phyloP scores from a whole-genome alignment of 106 monocot species.

The Phalaenopsis equestris region DNA sequence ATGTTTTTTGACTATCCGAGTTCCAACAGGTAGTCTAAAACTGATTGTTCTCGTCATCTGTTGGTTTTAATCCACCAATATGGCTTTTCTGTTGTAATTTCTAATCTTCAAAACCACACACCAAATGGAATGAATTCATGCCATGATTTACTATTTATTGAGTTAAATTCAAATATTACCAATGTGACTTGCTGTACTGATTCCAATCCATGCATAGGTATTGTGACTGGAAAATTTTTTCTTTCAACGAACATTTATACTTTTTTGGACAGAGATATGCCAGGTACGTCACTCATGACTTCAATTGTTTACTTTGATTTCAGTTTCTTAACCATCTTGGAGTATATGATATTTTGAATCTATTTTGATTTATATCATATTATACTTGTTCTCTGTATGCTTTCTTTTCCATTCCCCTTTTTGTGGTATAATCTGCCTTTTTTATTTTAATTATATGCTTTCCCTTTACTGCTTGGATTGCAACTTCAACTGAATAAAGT shows the following conservation, averaged over 20 bases:
- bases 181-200: background rate
- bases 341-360: background rate
- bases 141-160: background rate
- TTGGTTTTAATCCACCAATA: background rate
- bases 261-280: constrained; percentile 7
- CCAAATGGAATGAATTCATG: background rate
- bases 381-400: background rate
- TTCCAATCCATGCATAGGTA: background rate
- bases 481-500: background rate
- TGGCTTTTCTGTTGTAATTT: background rate
- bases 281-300: background rate
- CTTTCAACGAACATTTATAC: background rate
- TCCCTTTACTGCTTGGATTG: background rate
- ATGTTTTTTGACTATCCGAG: background rate
- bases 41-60: background rate
- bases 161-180: background rate
- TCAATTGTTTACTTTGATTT: background rate
- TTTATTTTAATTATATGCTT: background rate
- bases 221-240: constrained; percentile 4
- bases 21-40: background rate
- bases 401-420: background rate
- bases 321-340: background rate
- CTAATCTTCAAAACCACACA: background rate
- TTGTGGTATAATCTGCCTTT: background rate
- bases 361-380: background rate